These are phyloP conservation scores for Piper betle DNA, from an alignment of 164 flowering plant genomes.

Conservation along the genomic window DNA sequence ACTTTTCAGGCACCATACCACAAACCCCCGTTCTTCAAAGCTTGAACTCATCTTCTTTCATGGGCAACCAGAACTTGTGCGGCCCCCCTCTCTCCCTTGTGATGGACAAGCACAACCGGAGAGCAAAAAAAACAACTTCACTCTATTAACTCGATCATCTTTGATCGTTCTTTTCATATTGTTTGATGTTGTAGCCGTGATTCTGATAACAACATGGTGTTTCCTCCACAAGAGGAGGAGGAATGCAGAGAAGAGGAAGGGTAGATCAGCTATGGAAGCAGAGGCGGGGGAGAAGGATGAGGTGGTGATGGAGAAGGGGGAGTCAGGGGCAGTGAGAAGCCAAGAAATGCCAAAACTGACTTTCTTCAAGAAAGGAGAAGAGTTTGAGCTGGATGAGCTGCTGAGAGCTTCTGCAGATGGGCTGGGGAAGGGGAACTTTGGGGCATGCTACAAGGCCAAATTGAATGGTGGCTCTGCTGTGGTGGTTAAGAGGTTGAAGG, in stretches of 20 bases:
- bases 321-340: background rate
- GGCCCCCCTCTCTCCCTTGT: background rate
- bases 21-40: background rate
- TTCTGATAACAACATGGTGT: conserved; percentile 18
- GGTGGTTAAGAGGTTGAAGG: conserved; percentile 48
- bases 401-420: conserved; percentile 60
- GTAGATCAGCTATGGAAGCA: conserved; percentile 1
- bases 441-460: conserved; percentile 38
- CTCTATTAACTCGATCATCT: background rate
- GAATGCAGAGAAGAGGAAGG: conserved; percentile 9
- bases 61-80: background rate
- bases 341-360: conserved; percentile 27
- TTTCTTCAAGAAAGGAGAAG: conserved; percentile 17
- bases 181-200: conserved; percentile 18
- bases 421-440: conserved; percentile 50
- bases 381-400: conserved; percentile 40
- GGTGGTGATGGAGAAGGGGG: background rate
- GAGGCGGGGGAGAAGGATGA: background rate
- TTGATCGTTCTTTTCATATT: conserved; percentile 11
- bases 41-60: background rate
- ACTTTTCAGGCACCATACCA: background rate
- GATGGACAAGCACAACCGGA: background rate
- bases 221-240: conserved; percentile 20
- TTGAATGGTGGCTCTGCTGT: conserved; percentile 21
- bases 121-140: conserved; percentile 2